Evolutionary conservation across 2,329 filamentous ascomycete species (phyloP).

Genomic region (Botrytis elliptica): DNA sequence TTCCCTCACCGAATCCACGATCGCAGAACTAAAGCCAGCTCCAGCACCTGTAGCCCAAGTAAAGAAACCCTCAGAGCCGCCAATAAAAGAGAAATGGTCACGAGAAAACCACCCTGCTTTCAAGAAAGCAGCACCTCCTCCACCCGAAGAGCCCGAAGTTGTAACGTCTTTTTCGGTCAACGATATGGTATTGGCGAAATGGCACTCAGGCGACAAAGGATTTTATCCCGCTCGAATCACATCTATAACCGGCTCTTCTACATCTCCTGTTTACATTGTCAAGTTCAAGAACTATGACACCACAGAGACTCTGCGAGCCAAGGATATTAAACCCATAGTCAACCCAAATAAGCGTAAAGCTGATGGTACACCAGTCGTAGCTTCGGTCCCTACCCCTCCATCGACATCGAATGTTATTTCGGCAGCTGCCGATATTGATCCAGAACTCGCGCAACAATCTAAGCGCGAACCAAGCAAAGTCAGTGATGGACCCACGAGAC

Average conservation of each 20-base stretch:
- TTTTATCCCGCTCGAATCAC: slow-evolving; percentile 94
- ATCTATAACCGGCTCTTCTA: slow-evolving; percentile 88
- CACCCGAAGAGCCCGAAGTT: slow-evolving; percentile 51
- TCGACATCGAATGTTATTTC: slow-evolving; percentile 41
- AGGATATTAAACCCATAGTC: slow-evolving; percentile 78
- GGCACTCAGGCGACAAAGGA: slow-evolving; percentile 81
- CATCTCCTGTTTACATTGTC: slow-evolving; percentile 87
- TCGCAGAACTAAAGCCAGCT: slow-evolving; percentile 68
- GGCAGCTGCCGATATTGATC: slow-evolving; percentile 56
- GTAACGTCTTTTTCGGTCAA: slow-evolving; percentile 75
- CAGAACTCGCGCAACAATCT: slow-evolving; percentile 61
- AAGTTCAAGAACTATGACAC: slow-evolving; percentile 91
- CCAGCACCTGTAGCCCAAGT: slow-evolving; percentile 35
- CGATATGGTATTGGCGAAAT: slow-evolving; percentile 86
- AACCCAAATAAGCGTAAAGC: slow-evolving; percentile 80
- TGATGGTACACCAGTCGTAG: slow-evolving; percentile 63
- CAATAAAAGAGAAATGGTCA: slow-evolving; percentile 72
- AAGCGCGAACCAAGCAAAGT: slow-evolving; percentile 63
- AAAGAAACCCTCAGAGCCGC: slow-evolving; percentile 48
- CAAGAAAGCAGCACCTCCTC: slow-evolving; percentile 54
- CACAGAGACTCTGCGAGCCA: slow-evolving; percentile 76
- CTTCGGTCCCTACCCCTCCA: slow-evolving; percentile 45
- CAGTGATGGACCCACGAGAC: slow-evolving; percentile 56
- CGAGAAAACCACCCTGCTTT: slow-evolving; percentile 78
- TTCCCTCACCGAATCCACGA: slow-evolving; percentile 72